These are phyloP conservation scores for Massospora cicadina DNA, from an alignment of 371 early-diverging fungal genomes.

Conservation along the genomic window DNA sequence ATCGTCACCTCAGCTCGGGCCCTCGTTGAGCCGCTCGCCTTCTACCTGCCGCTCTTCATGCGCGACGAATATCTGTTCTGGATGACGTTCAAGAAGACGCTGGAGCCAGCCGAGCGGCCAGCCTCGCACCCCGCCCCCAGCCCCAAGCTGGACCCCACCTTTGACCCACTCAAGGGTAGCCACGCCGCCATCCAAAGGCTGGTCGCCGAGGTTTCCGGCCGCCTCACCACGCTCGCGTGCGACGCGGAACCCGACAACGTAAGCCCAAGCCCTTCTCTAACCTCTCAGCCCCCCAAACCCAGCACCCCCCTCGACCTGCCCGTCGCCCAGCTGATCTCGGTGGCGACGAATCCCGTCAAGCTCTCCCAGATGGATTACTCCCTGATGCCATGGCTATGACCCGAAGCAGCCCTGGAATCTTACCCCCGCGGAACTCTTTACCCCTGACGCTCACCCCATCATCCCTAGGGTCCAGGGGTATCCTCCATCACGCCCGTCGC, in stretches of 20 bases:
- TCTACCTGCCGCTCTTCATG: constrained; percentile 17
- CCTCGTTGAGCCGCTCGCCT: constrained; percentile 39
- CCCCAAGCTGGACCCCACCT: constrained; percentile 1
- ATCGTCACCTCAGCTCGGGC: constrained; percentile 63
- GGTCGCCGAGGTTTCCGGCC: neutral
- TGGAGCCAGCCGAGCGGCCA: constrained; percentile 8
- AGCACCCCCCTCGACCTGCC: constrained; percentile 47
- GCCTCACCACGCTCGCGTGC: neutral
- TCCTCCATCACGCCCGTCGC: too few relatives aligned
- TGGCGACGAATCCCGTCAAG: constrained; percentile 81
- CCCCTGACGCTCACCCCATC: too few relatives aligned
- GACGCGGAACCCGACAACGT: neutral
- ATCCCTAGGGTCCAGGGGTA: too few relatives aligned
- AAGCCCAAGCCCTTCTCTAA: neutral
- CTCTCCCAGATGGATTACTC: constrained; percentile 76
- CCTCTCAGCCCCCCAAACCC: constrained; percentile 14
- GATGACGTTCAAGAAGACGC: neutral
- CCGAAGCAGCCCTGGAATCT: too few relatives aligned
- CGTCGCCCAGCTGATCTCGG: constrained; percentile 67
- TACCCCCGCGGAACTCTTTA: too few relatives aligned
- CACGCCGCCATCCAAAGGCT: constrained; percentile 14
- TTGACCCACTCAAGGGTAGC: constrained; percentile 18
- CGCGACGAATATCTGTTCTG: constrained; percentile 8
- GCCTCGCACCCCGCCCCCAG: constrained; percentile 5
- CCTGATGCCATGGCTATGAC: constrained; percentile 12